Conservation (phyloP, 805 yeast species). For the Pichia insulana region DNA sequence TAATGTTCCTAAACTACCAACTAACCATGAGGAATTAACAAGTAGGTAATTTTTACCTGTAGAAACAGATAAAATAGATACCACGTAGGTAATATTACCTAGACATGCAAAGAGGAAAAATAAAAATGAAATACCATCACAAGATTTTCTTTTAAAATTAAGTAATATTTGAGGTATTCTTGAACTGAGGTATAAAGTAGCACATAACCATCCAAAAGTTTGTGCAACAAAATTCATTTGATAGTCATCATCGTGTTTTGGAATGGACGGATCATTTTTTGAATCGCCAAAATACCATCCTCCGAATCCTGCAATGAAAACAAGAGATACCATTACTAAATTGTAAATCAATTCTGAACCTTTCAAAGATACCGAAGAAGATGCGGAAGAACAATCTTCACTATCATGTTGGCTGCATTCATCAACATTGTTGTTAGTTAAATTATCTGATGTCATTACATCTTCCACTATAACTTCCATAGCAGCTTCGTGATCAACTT, state of each 20-base stretch:
- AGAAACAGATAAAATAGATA: slow-evolving; percentile 73
- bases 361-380: neutral
- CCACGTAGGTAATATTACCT: slow-evolving; percentile 86
- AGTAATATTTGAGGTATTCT: slow-evolving; percentile 86
- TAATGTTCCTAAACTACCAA: slow-evolving; percentile 86
- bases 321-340: slow-evolving; percentile 51
- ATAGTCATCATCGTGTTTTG: slow-evolving; percentile 33
- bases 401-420: slow-evolving; percentile 7
- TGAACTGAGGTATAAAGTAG: slow-evolving; percentile 71
- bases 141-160: slow-evolving; percentile 78
- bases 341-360: slow-evolving; percentile 28
- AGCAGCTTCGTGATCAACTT: slow-evolving; percentile 13
- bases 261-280: slow-evolving; percentile 10
- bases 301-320: slow-evolving; percentile 68
- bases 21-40: slow-evolving; percentile 86
- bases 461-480: slow-evolving; percentile 13
- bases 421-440: slow-evolving; percentile 25
- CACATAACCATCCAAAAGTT: slow-evolving; percentile 76
- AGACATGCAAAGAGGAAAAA: slow-evolving; percentile 92
- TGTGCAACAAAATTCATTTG: slow-evolving; percentile 76
- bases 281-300: slow-evolving; percentile 65
- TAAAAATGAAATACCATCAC: slow-evolving; percentile 91
- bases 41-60: slow-evolving; percentile 59
- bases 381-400: neutral
- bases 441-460: slow-evolving; percentile 24